These are phyloP conservation scores for Lentinula novae-zelandiae DNA, from an alignment of 1,284 basidiomycete species.

Conservation along the genomic window DNA sequence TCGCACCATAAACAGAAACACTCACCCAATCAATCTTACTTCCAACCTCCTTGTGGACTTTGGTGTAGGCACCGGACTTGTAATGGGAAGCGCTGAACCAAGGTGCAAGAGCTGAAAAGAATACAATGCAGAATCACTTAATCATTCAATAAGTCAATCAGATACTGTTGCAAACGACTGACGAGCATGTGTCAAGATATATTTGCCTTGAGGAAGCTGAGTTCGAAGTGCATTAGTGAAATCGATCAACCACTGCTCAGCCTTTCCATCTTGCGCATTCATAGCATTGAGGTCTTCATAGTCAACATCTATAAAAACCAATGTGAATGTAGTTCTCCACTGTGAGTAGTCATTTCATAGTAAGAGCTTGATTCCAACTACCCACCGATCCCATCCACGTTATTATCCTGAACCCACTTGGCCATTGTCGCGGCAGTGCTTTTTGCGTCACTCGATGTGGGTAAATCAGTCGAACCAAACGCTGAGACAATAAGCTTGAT, in stretches of 20 bases:
- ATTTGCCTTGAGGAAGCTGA: neutral
- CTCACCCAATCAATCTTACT: conserved; percentile 6
- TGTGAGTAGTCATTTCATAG: neutral
- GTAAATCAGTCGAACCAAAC: conserved; percentile 2
- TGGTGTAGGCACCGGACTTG: neutral
- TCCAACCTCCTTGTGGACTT: conserved; percentile 8
- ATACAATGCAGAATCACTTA: neutral
- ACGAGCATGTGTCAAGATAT: conserved; percentile 8
- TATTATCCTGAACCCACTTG: neutral
- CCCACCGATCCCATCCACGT: conserved; percentile 4
- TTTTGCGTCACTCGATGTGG: neutral
- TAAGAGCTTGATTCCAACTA: neutral
- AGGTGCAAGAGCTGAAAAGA: neutral
- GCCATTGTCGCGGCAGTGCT: neutral
- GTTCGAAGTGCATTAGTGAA: conserved; percentile 1
- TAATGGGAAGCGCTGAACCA: neutral
- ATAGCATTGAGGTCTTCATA: conserved; percentile 7
- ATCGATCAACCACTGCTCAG: neutral
- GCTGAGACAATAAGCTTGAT: conserved; percentile 9
- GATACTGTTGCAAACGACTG: neutral
- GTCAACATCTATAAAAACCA: conserved; percentile 3
- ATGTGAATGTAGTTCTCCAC: too few species aligned
- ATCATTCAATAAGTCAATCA: neutral
- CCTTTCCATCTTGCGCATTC: neutral
- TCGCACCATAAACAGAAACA: neutral